These are phyloP conservation scores for Saccharomycopsis crataegensis DNA, from an alignment of 1,139 yeast species.

Conservation along the genomic window DNA sequence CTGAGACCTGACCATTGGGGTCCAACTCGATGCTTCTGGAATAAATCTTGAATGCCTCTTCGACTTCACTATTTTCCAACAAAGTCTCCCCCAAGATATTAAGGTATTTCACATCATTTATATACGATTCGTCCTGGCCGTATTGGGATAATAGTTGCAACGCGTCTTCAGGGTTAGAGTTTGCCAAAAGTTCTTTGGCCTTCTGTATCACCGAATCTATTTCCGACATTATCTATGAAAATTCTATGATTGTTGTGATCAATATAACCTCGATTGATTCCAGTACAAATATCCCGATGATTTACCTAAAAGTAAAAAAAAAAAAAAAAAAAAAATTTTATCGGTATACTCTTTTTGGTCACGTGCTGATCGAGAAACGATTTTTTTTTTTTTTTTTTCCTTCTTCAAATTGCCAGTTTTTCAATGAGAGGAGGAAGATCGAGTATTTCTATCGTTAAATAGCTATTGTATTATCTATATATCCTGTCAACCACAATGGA, in stretches of 20 bases:
- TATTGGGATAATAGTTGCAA: conserved; percentile 32
- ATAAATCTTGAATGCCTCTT: conserved; percentile 63
- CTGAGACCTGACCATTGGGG: conserved; percentile 54
- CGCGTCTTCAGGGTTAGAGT: conserved; percentile 36
- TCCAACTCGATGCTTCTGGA: conserved; percentile 62
- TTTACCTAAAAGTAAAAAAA: neutral
- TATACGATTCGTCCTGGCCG: conserved; percentile 24
- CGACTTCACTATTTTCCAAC: conserved; percentile 72
- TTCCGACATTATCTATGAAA: neutral
- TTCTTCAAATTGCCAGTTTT: neutral
- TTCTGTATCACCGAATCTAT: conserved; percentile 21
- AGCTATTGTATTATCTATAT: neutral
- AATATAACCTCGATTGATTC: neutral
- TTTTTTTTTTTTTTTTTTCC: neutral
- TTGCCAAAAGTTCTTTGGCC: conserved; percentile 31
- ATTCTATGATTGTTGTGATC: neutral
- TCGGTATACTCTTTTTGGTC: neutral
- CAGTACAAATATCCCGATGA: too few species aligned
- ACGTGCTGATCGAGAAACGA: neutral
- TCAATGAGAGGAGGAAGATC: neutral
- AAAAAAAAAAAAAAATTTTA: neutral
- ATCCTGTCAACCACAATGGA: conserved; percentile 41
- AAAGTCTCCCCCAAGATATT: conserved; percentile 66
- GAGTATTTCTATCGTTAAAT: neutral
- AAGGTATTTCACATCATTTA: conserved; percentile 31